phyloP scores from a whole-genome alignment of 805 yeast genomes.

The Deakozyma indianensis region DNA sequence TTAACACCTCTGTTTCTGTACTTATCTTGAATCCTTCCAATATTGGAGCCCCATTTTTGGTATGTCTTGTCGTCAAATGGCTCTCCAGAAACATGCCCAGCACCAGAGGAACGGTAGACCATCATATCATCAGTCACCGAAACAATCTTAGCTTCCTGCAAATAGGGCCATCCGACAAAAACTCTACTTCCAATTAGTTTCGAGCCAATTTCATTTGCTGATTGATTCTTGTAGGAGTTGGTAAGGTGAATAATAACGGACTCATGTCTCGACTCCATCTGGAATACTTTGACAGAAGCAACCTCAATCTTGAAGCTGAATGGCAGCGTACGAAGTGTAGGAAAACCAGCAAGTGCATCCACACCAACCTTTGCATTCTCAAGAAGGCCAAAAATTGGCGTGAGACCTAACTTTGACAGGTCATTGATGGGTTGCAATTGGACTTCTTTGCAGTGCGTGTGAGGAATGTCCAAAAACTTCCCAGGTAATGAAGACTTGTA shows the following conservation, averaged over 20 bases:
- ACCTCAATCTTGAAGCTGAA: constrained; percentile 36
- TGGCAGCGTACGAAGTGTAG: constrained; percentile 61
- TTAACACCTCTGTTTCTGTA: constrained; percentile 47
- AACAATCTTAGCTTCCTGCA: constrained; percentile 63
- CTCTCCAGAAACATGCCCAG: not conserved
- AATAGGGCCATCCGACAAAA: constrained; percentile 81
- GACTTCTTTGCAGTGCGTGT: constrained; percentile 62
- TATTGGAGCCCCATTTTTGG: constrained; percentile 30
- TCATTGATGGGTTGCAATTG: constrained; percentile 35
- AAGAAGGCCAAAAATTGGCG: constrained; percentile 33
- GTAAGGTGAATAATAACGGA: constrained; percentile 57
- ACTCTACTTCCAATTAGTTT: constrained; percentile 47
- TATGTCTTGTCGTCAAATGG: constrained; percentile 34
- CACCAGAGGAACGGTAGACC: not conserved
- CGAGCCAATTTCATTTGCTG: constrained; percentile 51
- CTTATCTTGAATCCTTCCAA: constrained; percentile 25
- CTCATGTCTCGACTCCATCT: constrained; percentile 70
- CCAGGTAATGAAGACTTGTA: constrained; percentile 69
- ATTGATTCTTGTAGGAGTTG: constrained; percentile 25
- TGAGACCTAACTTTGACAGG: constrained; percentile 14
- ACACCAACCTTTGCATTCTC: constrained; percentile 56
- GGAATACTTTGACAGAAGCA: constrained; percentile 64
- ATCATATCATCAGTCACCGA: constrained; percentile 39
- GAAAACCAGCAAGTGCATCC: constrained; percentile 80
- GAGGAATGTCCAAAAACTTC: constrained; percentile 61